Evolutionary conservation across 345 rosid species (phyloP), one percentile per base, ranked within the genome.

Genomic region (Brassica carinata): DNA sequence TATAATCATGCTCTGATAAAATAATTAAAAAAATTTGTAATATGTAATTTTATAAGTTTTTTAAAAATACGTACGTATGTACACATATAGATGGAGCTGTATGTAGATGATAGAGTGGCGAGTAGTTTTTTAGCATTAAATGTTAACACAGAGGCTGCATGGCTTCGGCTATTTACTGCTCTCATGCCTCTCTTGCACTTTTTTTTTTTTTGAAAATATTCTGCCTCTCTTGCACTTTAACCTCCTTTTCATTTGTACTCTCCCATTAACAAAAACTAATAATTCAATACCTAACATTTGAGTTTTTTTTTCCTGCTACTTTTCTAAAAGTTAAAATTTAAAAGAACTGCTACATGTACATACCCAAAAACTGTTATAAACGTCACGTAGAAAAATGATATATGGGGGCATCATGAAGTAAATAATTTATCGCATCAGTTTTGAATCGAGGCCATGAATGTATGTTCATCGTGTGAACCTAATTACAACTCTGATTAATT

Each of bases 161-260:
- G 84, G 75, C 65, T 76, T 66, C 72, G 74, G 29, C 81, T 74
- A 76, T 81, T 81, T 81, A 81, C 81, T 81, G 64, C 70, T 77
- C 81, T 76, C 84, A 76, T 81, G 84, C 84, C 84, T 76, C 84
- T 76, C 84, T 81, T 58, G 84, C 81, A 81, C 74, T 67, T 67
- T 76, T n/a, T n/a, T n/a, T n/a, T n/a, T n/a, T n/a, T n/a, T n/a
- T n/a, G n/a, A n/a, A n/a, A n/a, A n/a, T n/a, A n/a, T n/a, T n/a
- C n/a, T 81, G 84, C 84, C 84, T 76, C 84, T 76, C 84, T 81
- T 58, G 84, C 81, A 81, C 74, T 67, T 67, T 76, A 71, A 76
- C 81, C 84, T 81, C 79, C 69, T 57, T 73, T 58, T 33, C 75
- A 48, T 63, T 70, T 15, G 53, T 71, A 71, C 81, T 64, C 81